Evolutionary conservation across 352 stramenopile genomes (phyloP).

Genomic region (Pythium insidiosum): DNA sequence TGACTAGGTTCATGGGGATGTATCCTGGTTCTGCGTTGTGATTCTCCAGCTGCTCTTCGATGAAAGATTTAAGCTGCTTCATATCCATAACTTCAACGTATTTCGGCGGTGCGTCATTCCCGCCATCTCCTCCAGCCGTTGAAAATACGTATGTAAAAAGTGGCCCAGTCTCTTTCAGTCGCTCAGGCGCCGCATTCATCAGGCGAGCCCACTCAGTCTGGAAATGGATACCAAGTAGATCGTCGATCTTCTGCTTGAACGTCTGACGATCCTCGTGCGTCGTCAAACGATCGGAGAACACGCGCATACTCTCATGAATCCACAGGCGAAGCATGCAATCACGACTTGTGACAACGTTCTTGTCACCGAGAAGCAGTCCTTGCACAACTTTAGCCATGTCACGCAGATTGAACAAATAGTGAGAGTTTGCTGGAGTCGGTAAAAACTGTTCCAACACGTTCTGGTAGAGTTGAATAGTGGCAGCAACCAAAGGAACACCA

Average conservation of each 20-base stretch:
- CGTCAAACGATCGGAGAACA: constrained; percentile 90
- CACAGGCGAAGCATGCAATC: constrained; percentile 81
- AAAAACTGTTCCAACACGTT: constrained; percentile 78
- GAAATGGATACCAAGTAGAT: constrained; percentile 67
- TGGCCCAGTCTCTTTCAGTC: constrained; percentile 71
- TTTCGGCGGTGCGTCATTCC: constrained; percentile 15
- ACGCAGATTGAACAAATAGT: constrained; percentile 87
- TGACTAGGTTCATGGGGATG: constrained; percentile 86
- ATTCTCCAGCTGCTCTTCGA: constrained; percentile 89
- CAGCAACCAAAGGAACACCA: constrained; percentile 50
- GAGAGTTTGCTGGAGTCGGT: constrained; percentile 84
- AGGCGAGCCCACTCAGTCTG: constrained; percentile 72
- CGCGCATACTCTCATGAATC: constrained; percentile 85
- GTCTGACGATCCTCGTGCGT: constrained; percentile 79
- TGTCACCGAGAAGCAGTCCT: constrained; percentile 68
- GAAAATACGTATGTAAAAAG: constrained; percentile 81
- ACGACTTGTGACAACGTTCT: constrained; percentile 55
- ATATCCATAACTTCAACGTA: constrained; percentile 85
- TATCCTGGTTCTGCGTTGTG: constrained; percentile 87
- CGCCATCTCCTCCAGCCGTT: constrained; percentile 16
- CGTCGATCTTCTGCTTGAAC: constrained; percentile 85
- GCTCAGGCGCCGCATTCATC: constrained; percentile 42
- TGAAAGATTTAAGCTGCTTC: constrained; percentile 79
- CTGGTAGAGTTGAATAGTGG: constrained; percentile 86
- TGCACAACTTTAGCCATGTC: constrained; percentile 89